phyloP scores from a whole-genome alignment of 2,329 filamentous ascomycete species.

The Aspergillaceae sp. region DNA sequence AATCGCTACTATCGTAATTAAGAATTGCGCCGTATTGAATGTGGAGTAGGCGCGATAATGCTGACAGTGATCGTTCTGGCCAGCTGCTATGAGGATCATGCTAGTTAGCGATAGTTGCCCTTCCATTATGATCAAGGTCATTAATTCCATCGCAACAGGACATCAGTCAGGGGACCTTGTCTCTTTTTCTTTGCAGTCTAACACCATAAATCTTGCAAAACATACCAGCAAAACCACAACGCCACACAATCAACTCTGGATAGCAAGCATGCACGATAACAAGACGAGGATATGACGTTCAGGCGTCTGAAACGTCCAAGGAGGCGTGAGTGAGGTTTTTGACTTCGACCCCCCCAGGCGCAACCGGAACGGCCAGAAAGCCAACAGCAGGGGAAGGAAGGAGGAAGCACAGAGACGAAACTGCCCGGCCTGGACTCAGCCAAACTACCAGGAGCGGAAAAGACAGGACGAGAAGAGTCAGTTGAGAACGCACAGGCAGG shows the following conservation, averaged over 20 bases:
- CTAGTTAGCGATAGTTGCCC: background rate
- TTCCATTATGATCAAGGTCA: background rate
- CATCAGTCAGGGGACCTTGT: no score
- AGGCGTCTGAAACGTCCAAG: constrained; percentile 17
- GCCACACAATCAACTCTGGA: constrained; percentile 6
- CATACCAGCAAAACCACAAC: constrained; percentile 11
- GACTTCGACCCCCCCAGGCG: constrained; percentile 17
- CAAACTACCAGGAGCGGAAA: constrained; percentile 14
- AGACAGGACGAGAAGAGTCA: no score
- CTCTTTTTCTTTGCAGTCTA: background rate
- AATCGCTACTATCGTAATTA: background rate
- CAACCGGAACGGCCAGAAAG: constrained; percentile 11
- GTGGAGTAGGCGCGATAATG: background rate
- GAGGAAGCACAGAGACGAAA: constrained; percentile 13
- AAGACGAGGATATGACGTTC: constrained; percentile 3
- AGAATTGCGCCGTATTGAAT: background rate
- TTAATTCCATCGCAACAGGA: no score
- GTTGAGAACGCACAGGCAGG: constrained; percentile 1
- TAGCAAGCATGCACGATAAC: constrained; percentile 7
- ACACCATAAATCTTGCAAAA: background rate
- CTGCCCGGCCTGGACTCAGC: constrained; percentile 23
- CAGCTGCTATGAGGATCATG: background rate
- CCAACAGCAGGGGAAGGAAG: constrained; percentile 17
- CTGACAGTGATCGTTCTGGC: background rate
- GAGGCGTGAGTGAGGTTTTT: constrained; percentile 24